These are phyloP conservation scores for Agrostemma githago DNA, from an alignment of 148 eudicot species.

Conservation along the genomic window DNA sequence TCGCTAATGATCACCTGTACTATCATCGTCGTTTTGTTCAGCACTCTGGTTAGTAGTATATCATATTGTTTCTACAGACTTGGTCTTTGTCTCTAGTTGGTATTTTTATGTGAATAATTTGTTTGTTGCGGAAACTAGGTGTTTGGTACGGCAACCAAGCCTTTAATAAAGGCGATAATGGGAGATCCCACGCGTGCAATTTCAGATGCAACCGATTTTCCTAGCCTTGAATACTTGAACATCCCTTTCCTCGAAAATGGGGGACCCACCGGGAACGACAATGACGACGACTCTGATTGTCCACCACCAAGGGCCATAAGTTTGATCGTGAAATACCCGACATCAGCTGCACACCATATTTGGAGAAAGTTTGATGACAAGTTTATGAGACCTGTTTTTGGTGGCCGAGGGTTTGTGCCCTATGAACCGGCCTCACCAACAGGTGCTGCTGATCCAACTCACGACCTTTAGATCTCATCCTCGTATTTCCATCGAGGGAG, in stretches of 20 bases:
- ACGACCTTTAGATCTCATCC: conserved; percentile 20
- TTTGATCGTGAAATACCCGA: conserved; percentile 52
- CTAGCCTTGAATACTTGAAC: conserved; percentile 53
- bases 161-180: conserved; percentile 44
- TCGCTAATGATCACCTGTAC: conserved; percentile 74
- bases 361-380: conserved; percentile 93
- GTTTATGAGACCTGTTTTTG: conserved; percentile 95
- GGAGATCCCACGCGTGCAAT: conserved; percentile 25
- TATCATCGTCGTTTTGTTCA: conserved; percentile 70
- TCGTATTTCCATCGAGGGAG: neutral
- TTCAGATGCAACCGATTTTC: conserved; percentile 45
- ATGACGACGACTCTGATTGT: conserved; percentile 5
- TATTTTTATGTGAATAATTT: neutral
- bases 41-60: conserved; percentile 76
- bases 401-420: conserved; percentile 90
- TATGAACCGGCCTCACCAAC: conserved; percentile 77
- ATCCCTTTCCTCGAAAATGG: conserved; percentile 38
- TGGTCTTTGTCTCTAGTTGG: neutral
- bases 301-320: conserved; percentile 38
- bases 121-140: conserved; percentile 30
- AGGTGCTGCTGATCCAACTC: conserved; percentile 36
- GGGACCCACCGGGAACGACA: conserved; percentile 22
- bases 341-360: conserved; percentile 59
- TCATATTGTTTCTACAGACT: neutral
- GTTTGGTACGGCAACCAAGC: conserved; percentile 63